Base-by-base conservation (phyloP, 768 basidiomycete genomes). In the Lactarius tabidus region DNA sequence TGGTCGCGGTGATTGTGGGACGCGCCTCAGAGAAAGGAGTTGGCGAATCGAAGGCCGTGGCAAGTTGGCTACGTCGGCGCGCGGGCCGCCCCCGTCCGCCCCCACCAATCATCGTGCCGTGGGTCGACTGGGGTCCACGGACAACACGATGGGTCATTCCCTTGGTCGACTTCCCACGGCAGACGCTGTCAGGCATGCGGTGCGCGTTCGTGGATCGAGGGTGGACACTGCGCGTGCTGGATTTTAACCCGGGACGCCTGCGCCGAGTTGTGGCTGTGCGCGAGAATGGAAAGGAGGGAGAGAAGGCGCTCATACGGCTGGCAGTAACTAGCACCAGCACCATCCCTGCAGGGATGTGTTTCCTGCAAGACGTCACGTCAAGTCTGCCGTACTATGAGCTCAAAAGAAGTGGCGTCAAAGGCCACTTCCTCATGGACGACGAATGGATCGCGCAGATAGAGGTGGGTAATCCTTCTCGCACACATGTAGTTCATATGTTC, bases 51-150 rank as follows among this genome's bases (percentile, higher is more conserved):
- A 41, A 17, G 15, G 6, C 20, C 5, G 6, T 3, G 18, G 28
- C 63, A 2, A 38, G 39, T 43, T 64, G 54, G 59, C 36, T 65
- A 10, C 59, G 3, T 33, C 59, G 54, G 17, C 41, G 20, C 20
- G 12, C n/a, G 18, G 43, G 12, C 10, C 36, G 28, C 35, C 14
- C 41, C 23, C 28, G 17, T 26, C 9, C n/a, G 28, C 55, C 9
- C 8, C 3, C 54, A 15, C 17, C 64, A 2, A 15, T 39, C 18
- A 29, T 53, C 18, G 18, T 66, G 31, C 26, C 65, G 1, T 66
- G 65, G 65, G n/a, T 36, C 14, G 38, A 62, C 26, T 66, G 65
- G 60, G 65, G 65, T 36, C 60, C 65, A 5, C 23, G 35, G 39
- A 18, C 26, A 20, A 58, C 60, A n/a, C 56, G 65, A 20, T 62